Evolutionary conservation across 2,329 filamentous ascomycete species (phyloP).

Genomic region (Escovopsis weberi): DNA sequence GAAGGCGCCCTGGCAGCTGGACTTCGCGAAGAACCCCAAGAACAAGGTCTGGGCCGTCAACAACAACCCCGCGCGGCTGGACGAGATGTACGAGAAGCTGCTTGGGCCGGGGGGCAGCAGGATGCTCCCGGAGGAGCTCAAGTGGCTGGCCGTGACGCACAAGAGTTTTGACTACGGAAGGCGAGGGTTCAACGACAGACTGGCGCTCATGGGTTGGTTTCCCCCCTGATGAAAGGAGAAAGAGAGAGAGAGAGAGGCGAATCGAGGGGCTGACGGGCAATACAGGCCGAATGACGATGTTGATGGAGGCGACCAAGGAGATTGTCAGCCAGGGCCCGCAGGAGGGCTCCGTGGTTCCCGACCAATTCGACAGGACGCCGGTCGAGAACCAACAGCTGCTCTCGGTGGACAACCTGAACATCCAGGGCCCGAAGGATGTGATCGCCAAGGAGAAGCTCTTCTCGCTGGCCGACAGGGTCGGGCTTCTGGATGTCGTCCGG

Average conservation of each 20-base stretch:
- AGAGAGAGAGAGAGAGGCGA: background rate
- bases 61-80: conserved; percentile 55
- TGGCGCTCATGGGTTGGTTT: conserved; percentile 69
- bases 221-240: background rate
- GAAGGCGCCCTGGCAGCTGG: conserved; percentile 54
- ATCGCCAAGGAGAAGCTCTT: conserved; percentile 52
- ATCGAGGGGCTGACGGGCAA: conserved; percentile 3
- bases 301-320: conserved; percentile 25
- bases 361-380: conserved; percentile 43
- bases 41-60: conserved; percentile 55
- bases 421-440: conserved; percentile 43
- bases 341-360: conserved; percentile 15
- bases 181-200: conserved; percentile 83
- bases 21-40: conserved; percentile 37
- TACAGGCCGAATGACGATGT: conserved; percentile 21
- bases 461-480: conserved; percentile 52
- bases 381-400: conserved; percentile 58
- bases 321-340: conserved; percentile 21
- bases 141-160: conserved; percentile 94
- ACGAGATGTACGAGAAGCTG: conserved; percentile 63
- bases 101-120: conserved; percentile 59
- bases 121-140: conserved; percentile 75
- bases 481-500: conserved; percentile 60
- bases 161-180: conserved; percentile 96
- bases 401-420: conserved; percentile 58